Base-by-base conservation (phyloP, 73 alveolate species). In the Tetrahymena borealis region DNA sequence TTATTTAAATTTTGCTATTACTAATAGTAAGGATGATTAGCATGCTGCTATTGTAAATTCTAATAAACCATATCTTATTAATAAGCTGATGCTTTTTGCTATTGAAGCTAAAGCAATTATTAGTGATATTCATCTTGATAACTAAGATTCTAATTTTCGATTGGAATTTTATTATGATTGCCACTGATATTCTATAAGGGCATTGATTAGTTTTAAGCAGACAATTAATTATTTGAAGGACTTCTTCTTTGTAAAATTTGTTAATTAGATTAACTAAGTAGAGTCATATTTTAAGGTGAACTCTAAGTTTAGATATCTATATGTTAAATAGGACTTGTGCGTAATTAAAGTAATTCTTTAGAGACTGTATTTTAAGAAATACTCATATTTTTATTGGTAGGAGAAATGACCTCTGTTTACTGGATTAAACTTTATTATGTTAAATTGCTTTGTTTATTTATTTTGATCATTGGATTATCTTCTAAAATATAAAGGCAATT, bases 401-500 rank as follows among this genome's bases (percentile, higher is more conserved):
- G 85, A 60, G 85, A 60, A 24, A 60, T 60, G 4, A 60, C 85
- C 9, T 60, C 85, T 24, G 85, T 60, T 28, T 60, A 35, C n/a
- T 60, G 85, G 0, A 60, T 28, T 6, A 60, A 60, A 60, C 85
- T 60, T 60, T 60, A 60, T 9, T 60, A 9, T 20, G 85, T 60
- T 15, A 60, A 35, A 60, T 60, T 60, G 10, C 85, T 60, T n/a
- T 24, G 28, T 60, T 60, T 60, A 20, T 60, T 60, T 60, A 60
- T 7, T 60, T 60, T 60, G 10, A 60, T 35, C 10, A 60, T 24
- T n/a, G 95, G 93, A 78, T 35, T 60, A 36, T 95, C 95, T 77
- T 95, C 97, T 33, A 95, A 85, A 20, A 95, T 77, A 60, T 33
- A 94, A 13, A 95, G 38, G 38, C 94, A 38, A 43, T 95, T 95